phyloP scores from a whole-genome alignment of 805 yeast species.

The Kodamaea neixiangensis region DNA sequence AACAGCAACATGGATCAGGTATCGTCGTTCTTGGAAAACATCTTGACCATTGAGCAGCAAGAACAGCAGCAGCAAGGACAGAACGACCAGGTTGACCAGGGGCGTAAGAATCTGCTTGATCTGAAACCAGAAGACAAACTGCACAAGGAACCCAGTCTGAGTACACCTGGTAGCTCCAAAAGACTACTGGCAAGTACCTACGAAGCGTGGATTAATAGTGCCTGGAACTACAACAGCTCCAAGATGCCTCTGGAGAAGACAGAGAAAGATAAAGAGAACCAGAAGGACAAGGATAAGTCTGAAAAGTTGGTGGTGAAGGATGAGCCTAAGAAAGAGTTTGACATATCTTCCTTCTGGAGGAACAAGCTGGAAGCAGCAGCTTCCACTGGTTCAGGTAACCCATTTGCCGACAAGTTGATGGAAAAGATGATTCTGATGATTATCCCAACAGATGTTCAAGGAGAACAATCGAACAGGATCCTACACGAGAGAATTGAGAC shows the following conservation, averaged over 20 bases:
- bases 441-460: constrained; percentile 56
- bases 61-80: background rate
- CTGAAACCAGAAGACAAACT: background rate
- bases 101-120: background rate
- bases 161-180: background rate
- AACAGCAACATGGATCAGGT: constrained; percentile 34
- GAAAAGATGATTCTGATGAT: constrained; percentile 74
- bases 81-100: background rate
- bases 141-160: background rate
- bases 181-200: constrained; percentile 5
- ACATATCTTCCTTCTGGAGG: constrained; percentile 28
- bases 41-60: constrained; percentile 24
- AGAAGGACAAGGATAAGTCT: background rate
- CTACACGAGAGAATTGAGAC: constrained; percentile 57
- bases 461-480: constrained; percentile 41
- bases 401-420: constrained; percentile 65
- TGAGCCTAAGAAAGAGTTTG: constrained; percentile 8
- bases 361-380: constrained; percentile 15
- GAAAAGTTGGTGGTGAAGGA: background rate
- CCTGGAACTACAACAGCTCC: background rate
- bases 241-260: background rate
- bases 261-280: background rate
- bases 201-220: constrained; percentile 2
- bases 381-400: constrained; percentile 11
- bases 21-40: constrained; percentile 38